Evolutionary conservation across 2,329 filamentous ascomycete genomes (phyloP), one percentile per base, ranked within the genome.

Genomic region (Cladobotryum protrusum): DNA sequence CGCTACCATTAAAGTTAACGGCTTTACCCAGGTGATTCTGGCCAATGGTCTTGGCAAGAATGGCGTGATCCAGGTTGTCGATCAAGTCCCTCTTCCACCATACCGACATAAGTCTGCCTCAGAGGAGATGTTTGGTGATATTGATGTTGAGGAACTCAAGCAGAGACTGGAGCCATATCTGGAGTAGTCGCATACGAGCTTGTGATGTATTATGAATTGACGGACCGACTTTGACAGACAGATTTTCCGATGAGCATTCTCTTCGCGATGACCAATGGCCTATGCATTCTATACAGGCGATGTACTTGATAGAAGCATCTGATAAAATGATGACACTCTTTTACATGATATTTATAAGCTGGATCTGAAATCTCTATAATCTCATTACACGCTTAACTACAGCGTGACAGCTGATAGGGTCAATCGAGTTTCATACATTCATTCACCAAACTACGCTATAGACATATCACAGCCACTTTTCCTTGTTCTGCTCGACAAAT

Each of bases 51-150:
- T 93, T 49, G 86, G 85, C 0, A 79, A 77, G 61, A 87, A 96
- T 63, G 91, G 91, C 32, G 89, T 92, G 13, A 79, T 95, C 35
- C 91, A 96, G 50, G 82, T 92, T 14, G 74, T 93, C 0, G 75
- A 78, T 43, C 76, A 76, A 50, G 81, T 96, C 0, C 70, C 95
- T 50, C 81, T 96, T 55, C 91, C 91, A 39, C 88, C 89, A 2
- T 82, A 79, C 67, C 75, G 75, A 54, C 49, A 60, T 19, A 54
- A 52, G 44, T 55, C 0, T 45, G 49, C 37, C 17, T n/a, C 7
- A 46, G 40, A 19, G 42, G 45, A 43, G 2, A 20, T 19, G 11
- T 15, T 55, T 9, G 34, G 52, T 11, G 56, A 56, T 2, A 61
- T 67, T 12, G 59, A 55, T 1, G 58, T 66, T 5, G 58, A 63